Evolutionary conservation across 768 basidiomycete genomes (phyloP).

Genomic region (Asterophora lycoperdoides): DNA sequence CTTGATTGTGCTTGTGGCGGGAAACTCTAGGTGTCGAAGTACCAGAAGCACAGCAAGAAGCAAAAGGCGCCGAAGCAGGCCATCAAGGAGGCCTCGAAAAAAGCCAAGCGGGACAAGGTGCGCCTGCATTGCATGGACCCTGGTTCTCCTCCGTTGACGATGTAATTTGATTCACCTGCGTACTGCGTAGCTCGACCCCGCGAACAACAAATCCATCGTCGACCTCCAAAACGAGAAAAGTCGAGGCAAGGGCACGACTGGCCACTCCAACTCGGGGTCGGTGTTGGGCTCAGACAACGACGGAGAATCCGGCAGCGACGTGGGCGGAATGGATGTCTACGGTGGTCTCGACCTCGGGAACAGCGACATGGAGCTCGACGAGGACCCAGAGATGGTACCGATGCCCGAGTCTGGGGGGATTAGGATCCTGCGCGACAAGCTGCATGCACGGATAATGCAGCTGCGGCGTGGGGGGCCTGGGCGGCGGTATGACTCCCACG

Average conservation of each 20-base stretch:
- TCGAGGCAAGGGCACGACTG: too few relatives aligned
- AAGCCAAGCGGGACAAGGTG: constrained; percentile 86
- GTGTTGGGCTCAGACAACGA: constrained; percentile 28
- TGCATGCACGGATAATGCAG: constrained; percentile 70
- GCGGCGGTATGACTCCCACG: too few relatives aligned
- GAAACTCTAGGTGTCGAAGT: constrained; percentile 55
- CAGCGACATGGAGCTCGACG: constrained; percentile 19
- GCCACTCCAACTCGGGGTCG: constrained; percentile 1
- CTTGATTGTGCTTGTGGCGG: too few relatives aligned
- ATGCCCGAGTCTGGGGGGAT: constrained; percentile 66
- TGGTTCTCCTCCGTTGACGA: too few relatives aligned
- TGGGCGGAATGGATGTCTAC: constrained; percentile 30
- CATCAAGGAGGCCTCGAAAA: constrained; percentile 84
- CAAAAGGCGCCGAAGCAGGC: constrained; percentile 79
- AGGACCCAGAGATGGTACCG: constrained; percentile 44
- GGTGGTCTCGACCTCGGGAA: constrained; percentile 36
- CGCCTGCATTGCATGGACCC: constrained; percentile 9
- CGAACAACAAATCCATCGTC: constrained; percentile 70
- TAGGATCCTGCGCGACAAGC: constrained; percentile 58
- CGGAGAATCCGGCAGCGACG: constrained; percentile 28
- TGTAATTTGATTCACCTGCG: not conserved
- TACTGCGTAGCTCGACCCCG: constrained; percentile 76
- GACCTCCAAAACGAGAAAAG: constrained; percentile 63
- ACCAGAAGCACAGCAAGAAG: constrained; percentile 86
- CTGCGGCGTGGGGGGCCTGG: constrained; percentile 43